Base-by-base conservation (phyloP, 2,329 filamentous ascomycete species). In the Talaromyces marneffei region DNA sequence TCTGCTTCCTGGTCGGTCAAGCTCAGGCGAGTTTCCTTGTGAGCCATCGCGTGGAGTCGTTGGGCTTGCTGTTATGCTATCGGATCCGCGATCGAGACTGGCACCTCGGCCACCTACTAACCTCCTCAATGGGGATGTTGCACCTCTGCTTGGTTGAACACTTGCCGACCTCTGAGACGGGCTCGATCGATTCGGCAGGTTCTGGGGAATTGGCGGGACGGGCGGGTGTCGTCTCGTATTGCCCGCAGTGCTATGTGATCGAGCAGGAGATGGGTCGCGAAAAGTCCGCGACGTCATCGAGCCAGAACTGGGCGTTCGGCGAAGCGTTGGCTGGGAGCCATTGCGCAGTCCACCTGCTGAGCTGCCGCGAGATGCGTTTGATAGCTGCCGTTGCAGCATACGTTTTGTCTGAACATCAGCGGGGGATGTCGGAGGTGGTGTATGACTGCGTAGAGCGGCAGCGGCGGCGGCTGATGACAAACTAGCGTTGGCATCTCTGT, bases 201-300 rank as follows among this genome's bases (percentile, higher is more conserved):
- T 75, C 40, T 81, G 76, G 2, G 90, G 91, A 27, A 96, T 80
- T 3, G 82, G 80, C 37, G 92, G 92, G 2, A 96, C 87, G 1
- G 91, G 91, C 31, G 91, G 91, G 57, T 42, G 57, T 84, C 81
- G 78, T 55, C 77, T 72, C 72, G 74, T 71, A 48, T 74, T 74
- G 61, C 74, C 71, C 60, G 80, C 80, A 71, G 75, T 75, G 73
- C 80, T 74, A 46, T 71, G 68, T 31, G 74, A 71, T 37, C 75
- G 74, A 60, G 68, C 70, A 63, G 82, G 90, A 3, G 87, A 95
- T 3, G 87, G 86, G 12, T 88, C 89, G 66, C 92, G 86, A 74
- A 97, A 96, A 0, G 91, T 92, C 62, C 93, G 85, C 72, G 93
- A 90, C 31, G 85, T 88, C 92, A 97, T 96, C 55, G 92, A 96